Evolutionary conservation across 2,329 filamentous ascomycete genomes (phyloP), one percentile per base, ranked within the genome.

Genomic region (Aspergillus glaucus): DNA sequence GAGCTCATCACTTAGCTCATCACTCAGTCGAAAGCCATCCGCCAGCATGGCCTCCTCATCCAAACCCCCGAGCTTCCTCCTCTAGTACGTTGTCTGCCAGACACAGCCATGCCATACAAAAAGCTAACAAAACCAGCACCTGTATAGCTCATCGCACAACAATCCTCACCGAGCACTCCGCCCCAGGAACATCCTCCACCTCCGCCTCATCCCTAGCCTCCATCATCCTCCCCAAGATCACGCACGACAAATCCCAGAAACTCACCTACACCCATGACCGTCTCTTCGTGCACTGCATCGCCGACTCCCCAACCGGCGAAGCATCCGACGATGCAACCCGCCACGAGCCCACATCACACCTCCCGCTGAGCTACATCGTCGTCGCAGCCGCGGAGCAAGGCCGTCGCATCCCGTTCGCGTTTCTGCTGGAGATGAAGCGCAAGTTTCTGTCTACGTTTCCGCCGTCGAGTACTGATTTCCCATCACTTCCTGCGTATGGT

Each of bases 101-200:
- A 32, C 19, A 42, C 6, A 45, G 10, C 19, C n/a, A 21, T 36
- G n/a, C 6, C 43, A 32, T n/a, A 44, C 15, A 17, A 10, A 15
- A 14, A 17, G 7, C 51, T 55, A 48, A 56, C 50, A 14, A 19
- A 41, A 30, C 50, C 62, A 95, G 90, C 75, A 85, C 89, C 59
- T 97, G 93, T 75, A 93, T 98, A 70, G 90, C 93, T 45, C 85
- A 97, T 74, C 86, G 93, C 64, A 88, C 83, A 48, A 97, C 91
- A 42, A 95, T 98, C 72, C 84, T 98, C 52, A 76, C 88, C 63
- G 93, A 98, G 75, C 92, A 94, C 75, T 94, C 89, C 44, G 85
- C 88, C 30, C 89, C 89, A 2, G 87, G 90, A 53, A 85, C 87
- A 8, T 88, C 86, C 39, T 84, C 88, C 58, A 87, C 88, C 49